Conservation (phyloP, 2,329 filamentous ascomycete genomes). For the Alternaria triticina region DNA sequence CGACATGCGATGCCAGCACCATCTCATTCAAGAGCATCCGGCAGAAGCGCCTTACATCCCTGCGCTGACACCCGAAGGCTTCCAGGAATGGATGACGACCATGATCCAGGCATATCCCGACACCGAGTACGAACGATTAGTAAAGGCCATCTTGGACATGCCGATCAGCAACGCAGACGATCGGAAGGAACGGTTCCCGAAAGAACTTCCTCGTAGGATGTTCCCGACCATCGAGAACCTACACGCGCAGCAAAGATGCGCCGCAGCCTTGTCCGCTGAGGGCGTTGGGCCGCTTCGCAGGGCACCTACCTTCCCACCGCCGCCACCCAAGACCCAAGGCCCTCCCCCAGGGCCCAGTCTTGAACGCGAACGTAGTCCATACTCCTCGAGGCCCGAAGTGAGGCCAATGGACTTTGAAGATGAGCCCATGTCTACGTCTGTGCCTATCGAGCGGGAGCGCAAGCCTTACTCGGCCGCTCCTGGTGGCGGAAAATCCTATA, state of each 20-base stretch:
- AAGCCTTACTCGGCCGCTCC: slow-evolving; percentile 68
- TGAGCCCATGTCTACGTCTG: slow-evolving; percentile 45
- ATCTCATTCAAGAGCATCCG: slow-evolving; percentile 54
- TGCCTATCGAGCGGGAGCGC: slow-evolving; percentile 68
- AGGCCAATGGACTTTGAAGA: slow-evolving; percentile 44
- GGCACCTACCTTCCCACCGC: slow-evolving; percentile 44
- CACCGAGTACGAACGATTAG: slow-evolving; percentile 73
- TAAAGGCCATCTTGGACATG: slow-evolving; percentile 71
- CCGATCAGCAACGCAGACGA: slow-evolving; percentile 72
- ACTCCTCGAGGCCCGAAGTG: slow-evolving; percentile 33
- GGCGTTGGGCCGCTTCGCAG: slow-evolving; percentile 44
- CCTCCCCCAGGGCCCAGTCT: slow-evolving; percentile 24
- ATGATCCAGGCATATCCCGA: slow-evolving; percentile 79
- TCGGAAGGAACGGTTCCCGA: slow-evolving; percentile 75
- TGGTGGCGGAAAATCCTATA: slow-evolving; percentile 64
- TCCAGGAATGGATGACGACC: slow-evolving; percentile 69
- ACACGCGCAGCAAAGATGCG: slow-evolving; percentile 65
- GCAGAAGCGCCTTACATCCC: slow-evolving; percentile 54
- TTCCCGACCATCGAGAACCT: slow-evolving; percentile 68
- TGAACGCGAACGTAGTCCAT: slow-evolving; percentile 46
- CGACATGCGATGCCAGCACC: slow-evolving; percentile 56
- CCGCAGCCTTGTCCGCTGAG: slow-evolving; percentile 64
- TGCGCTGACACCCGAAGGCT: slow-evolving; percentile 55
- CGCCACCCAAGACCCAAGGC: slow-evolving; percentile 37
- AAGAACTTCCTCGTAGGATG: slow-evolving; percentile 75